These are phyloP conservation scores for Ettlia oleoabundans DNA, from an alignment of 139 green algal genomes.

Conservation along the genomic window DNA sequence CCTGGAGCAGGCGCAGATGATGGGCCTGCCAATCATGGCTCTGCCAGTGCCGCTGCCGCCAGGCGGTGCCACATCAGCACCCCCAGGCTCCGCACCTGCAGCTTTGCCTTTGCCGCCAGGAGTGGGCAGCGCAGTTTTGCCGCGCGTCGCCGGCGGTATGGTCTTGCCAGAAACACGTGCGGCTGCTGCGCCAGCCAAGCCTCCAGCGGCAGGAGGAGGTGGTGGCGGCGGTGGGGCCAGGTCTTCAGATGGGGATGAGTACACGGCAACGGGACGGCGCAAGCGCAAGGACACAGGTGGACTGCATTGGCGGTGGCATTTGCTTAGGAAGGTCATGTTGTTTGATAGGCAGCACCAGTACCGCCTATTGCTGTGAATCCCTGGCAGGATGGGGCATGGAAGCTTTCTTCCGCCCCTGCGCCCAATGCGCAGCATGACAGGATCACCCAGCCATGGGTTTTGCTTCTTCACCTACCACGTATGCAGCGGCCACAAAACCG, in stretches of 20 bases:
- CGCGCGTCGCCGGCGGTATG: neutral
- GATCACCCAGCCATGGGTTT: too few relatives aligned
- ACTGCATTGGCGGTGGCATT: too few relatives aligned
- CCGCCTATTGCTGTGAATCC: too few relatives aligned
- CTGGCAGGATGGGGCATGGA: too few relatives aligned
- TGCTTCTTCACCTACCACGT: too few relatives aligned
- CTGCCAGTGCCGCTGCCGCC: constrained; percentile 3
- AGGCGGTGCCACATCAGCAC: neutral
- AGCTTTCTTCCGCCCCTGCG: too few relatives aligned
- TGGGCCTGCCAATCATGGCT: constrained; percentile 29
- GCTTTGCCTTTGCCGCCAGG: neutral
- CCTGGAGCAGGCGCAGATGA: constrained; percentile 12
- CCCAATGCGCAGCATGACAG: too few relatives aligned
- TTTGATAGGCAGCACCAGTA: too few relatives aligned
- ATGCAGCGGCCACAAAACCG: too few relatives aligned
- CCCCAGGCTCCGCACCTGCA: neutral
- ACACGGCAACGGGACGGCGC: constrained; percentile 59
- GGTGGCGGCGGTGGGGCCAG: neutral
- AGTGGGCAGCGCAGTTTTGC: neutral
- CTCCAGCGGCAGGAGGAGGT: neutral
- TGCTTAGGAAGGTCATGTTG: too few relatives aligned
- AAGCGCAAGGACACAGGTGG: constrained; percentile 79
- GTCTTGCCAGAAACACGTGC: neutral
- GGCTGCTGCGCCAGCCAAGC: neutral
- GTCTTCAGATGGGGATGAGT: constrained; percentile 29